Base-by-base conservation (phyloP, 768 basidiomycete species). In the Lactarius quietus region DNA sequence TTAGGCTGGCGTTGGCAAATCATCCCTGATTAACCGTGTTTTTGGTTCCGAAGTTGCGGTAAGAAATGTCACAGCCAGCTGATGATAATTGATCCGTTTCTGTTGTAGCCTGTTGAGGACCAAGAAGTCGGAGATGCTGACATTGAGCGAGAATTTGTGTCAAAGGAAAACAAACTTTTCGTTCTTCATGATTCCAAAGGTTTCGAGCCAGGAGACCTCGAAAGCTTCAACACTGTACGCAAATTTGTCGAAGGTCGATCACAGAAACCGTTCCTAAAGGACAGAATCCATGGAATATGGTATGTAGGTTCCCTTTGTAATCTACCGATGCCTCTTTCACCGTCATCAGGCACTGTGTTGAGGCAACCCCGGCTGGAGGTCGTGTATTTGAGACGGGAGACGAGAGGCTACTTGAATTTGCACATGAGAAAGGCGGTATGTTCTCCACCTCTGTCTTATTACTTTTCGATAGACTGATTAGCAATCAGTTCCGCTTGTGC, bases 341-440 rank as follows among this genome's bases (percentile, higher is more conserved):
- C 26, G 5, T 17, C 48, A 17, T 26, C 26, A 51, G 48, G 48
- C 48, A 26, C 23, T 51, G 48, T 3, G 26, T 23, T 15, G 48
- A 26, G 26, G 15, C 26, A 28, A 23, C 48, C 6, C 26, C 48
- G 14, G 48, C 23, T 7, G 26, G 48, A 3, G 14, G 48, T 28
- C 48, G 48, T 28, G 15, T 51, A 23, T 51, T 51, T 51, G 48
- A 51, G 48, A 51, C 48, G 14, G 48, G 48, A 26, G 48, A 51
- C 26, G 48, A 51, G 48, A 51, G 23, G 26, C 26, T 51, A 15
- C 14, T 51, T 14, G 23, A 51, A 26, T 51, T 26, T 51, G 48
- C 48, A n/a, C n/a, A 51, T 28, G 3, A 26, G 6, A 7, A 26
- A 1, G 2, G 23, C 26, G 48, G 48, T 51, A 14, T 23, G 48